phyloP scores from a whole-genome alignment of 345 rosid genomes.

The Brassica rapa region DNA sequence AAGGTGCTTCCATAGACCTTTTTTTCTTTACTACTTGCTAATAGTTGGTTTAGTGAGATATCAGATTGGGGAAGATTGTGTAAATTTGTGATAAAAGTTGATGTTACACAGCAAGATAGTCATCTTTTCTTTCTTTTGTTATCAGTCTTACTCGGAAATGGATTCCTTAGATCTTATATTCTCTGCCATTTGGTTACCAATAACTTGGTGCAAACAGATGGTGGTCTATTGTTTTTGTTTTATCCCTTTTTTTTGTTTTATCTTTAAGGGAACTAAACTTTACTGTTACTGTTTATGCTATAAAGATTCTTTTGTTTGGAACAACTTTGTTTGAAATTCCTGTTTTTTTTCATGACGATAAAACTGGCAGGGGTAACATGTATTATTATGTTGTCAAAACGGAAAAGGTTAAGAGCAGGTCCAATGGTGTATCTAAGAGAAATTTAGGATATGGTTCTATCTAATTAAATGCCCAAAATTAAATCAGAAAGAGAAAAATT shows the following conservation, averaged over 20 bases:
- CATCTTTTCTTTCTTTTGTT: slow-evolving; percentile 22
- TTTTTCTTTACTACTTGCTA: slow-evolving; percentile 18
- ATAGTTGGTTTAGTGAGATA: slow-evolving; percentile 25
- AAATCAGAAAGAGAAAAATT: too few species aligned
- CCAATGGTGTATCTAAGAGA: too few species aligned
- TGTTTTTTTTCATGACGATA: not conserved
- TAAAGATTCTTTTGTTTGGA: slow-evolving; percentile 17
- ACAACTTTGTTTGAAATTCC: slow-evolving; percentile 11
- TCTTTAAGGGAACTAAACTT: slow-evolving; percentile 18
- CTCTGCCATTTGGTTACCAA: slow-evolving; percentile 24
- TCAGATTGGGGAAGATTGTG: slow-evolving; percentile 27
- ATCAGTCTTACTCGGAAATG: slow-evolving; percentile 21
- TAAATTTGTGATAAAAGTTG: slow-evolving; percentile 27
- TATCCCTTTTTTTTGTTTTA: not conserved
- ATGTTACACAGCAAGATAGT: slow-evolving; percentile 15
- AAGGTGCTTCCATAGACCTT: slow-evolving; percentile 17
- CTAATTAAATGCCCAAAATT: too few species aligned
- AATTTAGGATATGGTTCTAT: too few species aligned
- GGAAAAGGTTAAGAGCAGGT: not conserved
- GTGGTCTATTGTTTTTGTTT: not conserved
- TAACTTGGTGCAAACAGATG: slow-evolving; percentile 10
- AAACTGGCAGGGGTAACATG: not conserved
- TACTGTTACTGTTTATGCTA: slow-evolving; percentile 16
- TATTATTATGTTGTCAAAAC: not conserved
- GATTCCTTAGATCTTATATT: slow-evolving; percentile 7